phyloP scores from a whole-genome alignment of 2,329 filamentous ascomycete species.

The Blastomyces gilchristii region DNA sequence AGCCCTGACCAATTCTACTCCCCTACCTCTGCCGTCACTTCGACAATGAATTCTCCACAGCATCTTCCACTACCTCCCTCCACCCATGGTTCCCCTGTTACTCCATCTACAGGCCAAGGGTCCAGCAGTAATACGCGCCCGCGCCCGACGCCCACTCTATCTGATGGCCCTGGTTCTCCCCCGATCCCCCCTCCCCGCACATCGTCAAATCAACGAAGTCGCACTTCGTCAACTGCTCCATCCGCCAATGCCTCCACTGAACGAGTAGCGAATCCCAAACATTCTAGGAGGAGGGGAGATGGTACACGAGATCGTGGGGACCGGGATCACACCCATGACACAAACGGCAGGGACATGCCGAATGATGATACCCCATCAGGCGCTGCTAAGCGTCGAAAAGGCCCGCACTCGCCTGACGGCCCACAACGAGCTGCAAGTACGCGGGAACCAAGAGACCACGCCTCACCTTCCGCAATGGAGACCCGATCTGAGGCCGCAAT shows the following conservation, averaged over 20 bases:
- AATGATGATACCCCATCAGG: constrained; percentile 29
- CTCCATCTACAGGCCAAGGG: constrained; percentile 20
- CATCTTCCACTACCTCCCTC: constrained; percentile 34
- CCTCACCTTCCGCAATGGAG: constrained; percentile 25
- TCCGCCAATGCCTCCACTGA: constrained; percentile 28
- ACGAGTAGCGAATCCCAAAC: constrained; percentile 32
- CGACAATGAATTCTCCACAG: constrained; percentile 38
- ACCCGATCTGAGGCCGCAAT: constrained; percentile 35
- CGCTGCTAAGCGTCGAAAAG: constrained; percentile 39
- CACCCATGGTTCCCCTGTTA: constrained; percentile 34
- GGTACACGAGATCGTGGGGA: constrained; percentile 23
- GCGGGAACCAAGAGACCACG: constrained; percentile 31
- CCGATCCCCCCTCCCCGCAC: constrained; percentile 70
- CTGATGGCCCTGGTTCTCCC: constrained; percentile 48
- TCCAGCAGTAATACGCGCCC: constrained; percentile 12
- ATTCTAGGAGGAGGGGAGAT: constrained; percentile 32
- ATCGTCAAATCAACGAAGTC: constrained; percentile 57
- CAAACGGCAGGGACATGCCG: constrained; percentile 35
- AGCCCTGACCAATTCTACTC: constrained; percentile 24
- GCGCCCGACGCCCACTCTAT: constrained; percentile 23
- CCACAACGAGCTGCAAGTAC: constrained; percentile 34
- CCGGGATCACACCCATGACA: constrained; percentile 29
- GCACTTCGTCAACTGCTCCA: constrained; percentile 25
- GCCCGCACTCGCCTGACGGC: constrained; percentile 38
- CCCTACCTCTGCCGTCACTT: constrained; percentile 26